Evolutionary conservation across 2,329 filamentous ascomycete species (phyloP).

Genomic region (Emericellopsis atlantica): DNA sequence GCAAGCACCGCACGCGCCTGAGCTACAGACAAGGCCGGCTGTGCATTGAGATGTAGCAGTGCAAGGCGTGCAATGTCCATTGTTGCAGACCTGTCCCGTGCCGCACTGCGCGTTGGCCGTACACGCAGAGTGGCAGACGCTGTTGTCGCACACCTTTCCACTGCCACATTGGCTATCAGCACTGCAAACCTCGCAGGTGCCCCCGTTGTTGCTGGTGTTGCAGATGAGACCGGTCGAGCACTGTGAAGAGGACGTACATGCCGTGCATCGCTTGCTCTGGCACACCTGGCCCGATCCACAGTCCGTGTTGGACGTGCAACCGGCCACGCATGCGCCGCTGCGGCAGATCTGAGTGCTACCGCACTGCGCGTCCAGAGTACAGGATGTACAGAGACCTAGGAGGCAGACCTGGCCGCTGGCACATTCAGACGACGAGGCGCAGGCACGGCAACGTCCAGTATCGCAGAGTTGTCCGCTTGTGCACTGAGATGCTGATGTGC

Average conservation of each 20-base stretch:
- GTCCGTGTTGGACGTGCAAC: background rate
- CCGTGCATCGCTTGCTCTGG: background rate
- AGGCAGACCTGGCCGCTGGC: slow-evolving; percentile 1
- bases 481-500: slow-evolving; percentile 1
- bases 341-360: background rate
- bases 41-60: background rate
- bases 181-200: slow-evolving; percentile 1
- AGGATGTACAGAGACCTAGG: background rate
- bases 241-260: background rate
- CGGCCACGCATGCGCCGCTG: background rate
- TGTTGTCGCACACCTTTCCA: background rate
- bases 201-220: background rate
- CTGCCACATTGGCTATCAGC: background rate
- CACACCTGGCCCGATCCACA: background rate
- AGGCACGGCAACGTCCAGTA: background rate
- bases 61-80: background rate
- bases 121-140: background rate
- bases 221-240: slow-evolving; percentile 1
- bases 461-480: slow-evolving; percentile 5
- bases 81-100: background rate
- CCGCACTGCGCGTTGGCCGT: background rate
- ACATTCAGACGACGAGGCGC: background rate
- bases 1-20: background rate
- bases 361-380: background rate
- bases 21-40: background rate